Base-by-base conservation (phyloP, 305 asterid species). In the Fraxinus albicans region DNA sequence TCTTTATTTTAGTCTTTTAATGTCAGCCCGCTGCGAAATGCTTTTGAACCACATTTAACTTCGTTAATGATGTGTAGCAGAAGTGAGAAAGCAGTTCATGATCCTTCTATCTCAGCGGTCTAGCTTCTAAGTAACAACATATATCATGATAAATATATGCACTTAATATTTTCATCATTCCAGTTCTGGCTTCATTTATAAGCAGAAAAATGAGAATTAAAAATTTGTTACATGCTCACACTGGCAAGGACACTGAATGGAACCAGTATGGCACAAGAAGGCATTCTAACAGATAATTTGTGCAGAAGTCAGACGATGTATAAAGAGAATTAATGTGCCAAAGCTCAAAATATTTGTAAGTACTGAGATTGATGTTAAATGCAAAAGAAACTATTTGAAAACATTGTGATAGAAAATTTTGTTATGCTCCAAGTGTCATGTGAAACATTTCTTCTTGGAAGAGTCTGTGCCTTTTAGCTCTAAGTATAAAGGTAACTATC, bases 31-130 rank as follows among this genome's bases (percentile, higher is more conserved):
- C 67, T n/a, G 67, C 10, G 10, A 55, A 55, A 55, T n/a, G 67
- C 67, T n/a, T 55, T 55, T 55, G 27, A 53, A 53, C 73, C 77
- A 74, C 77, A 74, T 75, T 77, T 73, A 78, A 35, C 10, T 81
- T 72, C 15, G 36, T 47, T 38, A 31, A 3, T 47, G 79, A 40
- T 77, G 35, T 19, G 55, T 65, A 31, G 47, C 50, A 40, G 65
- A 15, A 40, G 31, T 69, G 34, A 34, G 42, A 19, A 76, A 84
- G 73, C 77, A 77, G 74, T 80, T 65, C 79, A 27, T 34, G 60
- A 25, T 47, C 74, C 77, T 75, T 76, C 21, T 63, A 23, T 76
- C 69, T 55, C 86, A 50, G 25, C 33, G 38, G 73, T 21, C 76
- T 74, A 10, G 34, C 13, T 80, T 79, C 34, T 31, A 27, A 8